These are phyloP conservation scores for Stachybotrys echinatus DNA, from an alignment of 2,329 filamentous ascomycete species.

Conservation along the genomic window DNA sequence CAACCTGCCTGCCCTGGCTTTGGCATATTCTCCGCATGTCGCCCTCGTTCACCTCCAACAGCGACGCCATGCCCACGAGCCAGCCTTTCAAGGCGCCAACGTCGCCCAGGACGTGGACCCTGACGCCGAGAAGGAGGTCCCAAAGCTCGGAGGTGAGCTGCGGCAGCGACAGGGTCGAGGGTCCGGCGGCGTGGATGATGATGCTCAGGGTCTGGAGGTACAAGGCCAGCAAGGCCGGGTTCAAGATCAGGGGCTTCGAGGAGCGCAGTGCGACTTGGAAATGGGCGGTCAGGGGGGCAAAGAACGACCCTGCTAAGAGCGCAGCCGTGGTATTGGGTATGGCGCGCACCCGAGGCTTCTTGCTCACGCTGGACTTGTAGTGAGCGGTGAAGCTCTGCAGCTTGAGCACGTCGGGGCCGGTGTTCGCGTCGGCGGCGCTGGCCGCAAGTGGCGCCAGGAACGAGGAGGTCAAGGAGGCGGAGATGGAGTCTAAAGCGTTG, in stretches of 20 bases:
- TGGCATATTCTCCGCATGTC: constrained; percentile 68
- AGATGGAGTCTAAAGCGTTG: constrained; percentile 63
- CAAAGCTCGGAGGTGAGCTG: constrained; percentile 82
- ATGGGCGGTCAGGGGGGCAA: constrained; percentile 77
- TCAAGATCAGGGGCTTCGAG: constrained; percentile 57
- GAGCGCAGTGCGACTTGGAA: constrained; percentile 62
- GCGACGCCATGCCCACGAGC: constrained; percentile 70
- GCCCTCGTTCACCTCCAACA: constrained; percentile 76
- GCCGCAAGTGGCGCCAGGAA: constrained; percentile 81
- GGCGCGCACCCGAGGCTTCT: constrained; percentile 41
- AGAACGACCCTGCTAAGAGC: constrained; percentile 71
- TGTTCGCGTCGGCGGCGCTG: constrained; percentile 70
- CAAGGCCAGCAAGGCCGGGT: constrained; percentile 69
- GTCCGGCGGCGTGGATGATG: constrained; percentile 76
- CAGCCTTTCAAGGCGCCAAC: constrained; percentile 66
- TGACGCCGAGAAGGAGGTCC: constrained; percentile 69
- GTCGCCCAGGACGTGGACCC: constrained; percentile 56
- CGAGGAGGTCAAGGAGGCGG: constrained; percentile 59
- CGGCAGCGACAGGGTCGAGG: constrained; percentile 68
- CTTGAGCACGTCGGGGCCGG: constrained; percentile 81
- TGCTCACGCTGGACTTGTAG: constrained; percentile 26
- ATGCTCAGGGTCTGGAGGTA: constrained; percentile 85
- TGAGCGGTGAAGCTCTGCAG: constrained; percentile 78
- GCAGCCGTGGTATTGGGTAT: constrained; percentile 75
- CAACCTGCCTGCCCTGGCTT: constrained; percentile 67